phyloP scores from a whole-genome alignment of 2,329 filamentous ascomycete genomes.

The Furcasterigmium furcatum region DNA sequence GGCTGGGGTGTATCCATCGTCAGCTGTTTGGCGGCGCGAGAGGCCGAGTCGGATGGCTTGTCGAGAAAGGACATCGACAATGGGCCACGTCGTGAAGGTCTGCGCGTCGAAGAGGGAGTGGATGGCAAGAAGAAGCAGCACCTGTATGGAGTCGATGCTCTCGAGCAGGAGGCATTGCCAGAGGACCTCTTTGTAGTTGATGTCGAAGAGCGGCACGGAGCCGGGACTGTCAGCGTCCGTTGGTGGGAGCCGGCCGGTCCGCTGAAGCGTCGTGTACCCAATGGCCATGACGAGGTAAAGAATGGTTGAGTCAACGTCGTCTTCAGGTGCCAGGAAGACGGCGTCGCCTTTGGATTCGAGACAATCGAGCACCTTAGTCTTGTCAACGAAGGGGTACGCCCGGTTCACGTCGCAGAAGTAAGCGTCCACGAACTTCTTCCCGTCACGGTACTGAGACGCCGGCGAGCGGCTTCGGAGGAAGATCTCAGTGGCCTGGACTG shows the following conservation, averaged over 20 bases:
- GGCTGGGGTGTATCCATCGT: slow-evolving; percentile 17
- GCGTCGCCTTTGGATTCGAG: too few relatives aligned
- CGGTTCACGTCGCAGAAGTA: too few relatives aligned
- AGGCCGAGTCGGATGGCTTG: slow-evolving; percentile 35
- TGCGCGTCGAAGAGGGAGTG: slow-evolving; percentile 39
- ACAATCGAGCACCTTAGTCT: too few relatives aligned
- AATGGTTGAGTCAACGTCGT: slow-evolving; percentile 28
- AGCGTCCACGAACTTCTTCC: too few relatives aligned
- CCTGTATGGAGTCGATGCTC: slow-evolving; percentile 32
- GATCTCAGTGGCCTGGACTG: too few relatives aligned
- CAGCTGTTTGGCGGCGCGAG: slow-evolving; percentile 23
- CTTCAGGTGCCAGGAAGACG: too few relatives aligned
- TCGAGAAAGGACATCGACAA: slow-evolving; percentile 33
- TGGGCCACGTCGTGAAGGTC: slow-evolving; percentile 32
- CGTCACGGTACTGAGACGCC: too few relatives aligned
- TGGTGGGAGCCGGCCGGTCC: slow-evolving; percentile 36
- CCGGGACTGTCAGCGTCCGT: slow-evolving; percentile 20
- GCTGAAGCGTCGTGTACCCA: slow-evolving; percentile 38
- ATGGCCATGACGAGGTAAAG: slow-evolving; percentile 43
- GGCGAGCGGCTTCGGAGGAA: too few relatives aligned
- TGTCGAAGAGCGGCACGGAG: slow-evolving; percentile 31
- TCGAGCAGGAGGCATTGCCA: slow-evolving; percentile 32
- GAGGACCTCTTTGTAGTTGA: slow-evolving; percentile 35
- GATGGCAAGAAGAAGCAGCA: slow-evolving; percentile 35
- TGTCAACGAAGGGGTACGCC: too few relatives aligned